phyloP scores from a whole-genome alignment of 257 asterid species.

The Euphrasia confusa region DNA sequence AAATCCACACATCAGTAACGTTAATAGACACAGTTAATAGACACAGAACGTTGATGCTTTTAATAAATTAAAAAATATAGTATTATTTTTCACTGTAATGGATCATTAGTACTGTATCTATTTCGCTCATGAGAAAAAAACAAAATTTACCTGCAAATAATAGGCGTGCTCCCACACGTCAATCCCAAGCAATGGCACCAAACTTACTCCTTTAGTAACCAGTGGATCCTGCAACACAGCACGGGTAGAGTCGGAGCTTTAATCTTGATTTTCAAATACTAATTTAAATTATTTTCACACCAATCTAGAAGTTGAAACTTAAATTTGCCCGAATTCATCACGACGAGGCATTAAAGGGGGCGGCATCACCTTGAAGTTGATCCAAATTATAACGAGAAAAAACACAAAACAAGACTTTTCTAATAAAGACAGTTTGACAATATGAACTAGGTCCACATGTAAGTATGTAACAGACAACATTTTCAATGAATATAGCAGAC shows the following conservation, averaged over 20 bases:
- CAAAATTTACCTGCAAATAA: slow-evolving; percentile 60
- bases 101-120: not conserved
- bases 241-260: not conserved
- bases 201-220: slow-evolving; percentile 58
- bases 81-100: too few species aligned
- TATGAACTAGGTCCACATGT: too few species aligned
- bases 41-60: not conserved
- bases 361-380: too few species aligned
- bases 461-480: too few species aligned
- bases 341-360: too few species aligned
- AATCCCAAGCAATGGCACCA: slow-evolving; percentile 70
- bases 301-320: not conserved
- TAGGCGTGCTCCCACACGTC: slow-evolving; percentile 90
- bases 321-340: too few species aligned
- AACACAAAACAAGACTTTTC: too few species aligned
- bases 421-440: too few species aligned
- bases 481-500: not conserved
- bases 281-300: not conserved
- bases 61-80: not conserved
- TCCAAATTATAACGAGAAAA: too few species aligned
- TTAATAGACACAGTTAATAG: not conserved
- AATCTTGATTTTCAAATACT: not conserved
- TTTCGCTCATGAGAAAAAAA: not conserved
- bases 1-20: not conserved
- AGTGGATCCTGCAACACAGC: slow-evolving; percentile 59